A percentile compares a stretch with the other conserved stretches of the same genome.
Conservation (phyloP, 2,329 filamentous ascomycete species). For the Fusarium neocosmosporiellum region DNA sequence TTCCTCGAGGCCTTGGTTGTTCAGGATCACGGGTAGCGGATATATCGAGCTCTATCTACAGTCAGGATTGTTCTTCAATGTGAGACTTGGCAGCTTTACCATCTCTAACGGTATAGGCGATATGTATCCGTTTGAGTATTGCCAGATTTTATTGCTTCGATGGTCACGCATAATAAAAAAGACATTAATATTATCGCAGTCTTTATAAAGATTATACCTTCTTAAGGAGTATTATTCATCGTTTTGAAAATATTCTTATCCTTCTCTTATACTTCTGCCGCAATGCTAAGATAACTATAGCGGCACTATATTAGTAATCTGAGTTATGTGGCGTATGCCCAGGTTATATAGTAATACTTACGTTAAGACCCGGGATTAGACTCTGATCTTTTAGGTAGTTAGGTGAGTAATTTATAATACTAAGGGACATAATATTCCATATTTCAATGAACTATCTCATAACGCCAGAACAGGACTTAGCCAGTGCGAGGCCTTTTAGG, state of each 20-base stretch:
- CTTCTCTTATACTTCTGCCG: background rate
- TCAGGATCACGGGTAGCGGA: background rate
- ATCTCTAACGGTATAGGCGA: conserved; percentile 8
- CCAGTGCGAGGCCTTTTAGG: background rate
- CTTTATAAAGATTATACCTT: conserved; percentile 5
- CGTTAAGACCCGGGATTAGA: background rate
- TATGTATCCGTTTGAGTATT: conserved; percentile 14
- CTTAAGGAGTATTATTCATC: background rate
- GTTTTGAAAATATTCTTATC: conserved; percentile 1
- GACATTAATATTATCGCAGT: conserved; percentile 12
- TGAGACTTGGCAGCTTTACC: background rate
- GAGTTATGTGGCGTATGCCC: background rate
- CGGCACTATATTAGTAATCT: background rate
- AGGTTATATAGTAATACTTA: background rate
- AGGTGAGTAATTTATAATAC: background rate
- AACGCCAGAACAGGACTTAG: background rate
- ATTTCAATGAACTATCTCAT: background rate
- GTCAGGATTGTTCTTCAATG: background rate
- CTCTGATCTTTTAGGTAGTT: background rate
- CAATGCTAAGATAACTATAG: background rate
- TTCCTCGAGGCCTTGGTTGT: background rate
- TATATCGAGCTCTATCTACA: background rate
- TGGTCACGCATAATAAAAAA: conserved; percentile 13
- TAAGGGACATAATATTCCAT: background rate
- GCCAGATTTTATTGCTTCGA: conserved; percentile 13